These are phyloP conservation scores for Gymnopilus junonius DNA, from an alignment of 768 basidiomycete genomes.

Conservation along the genomic window DNA sequence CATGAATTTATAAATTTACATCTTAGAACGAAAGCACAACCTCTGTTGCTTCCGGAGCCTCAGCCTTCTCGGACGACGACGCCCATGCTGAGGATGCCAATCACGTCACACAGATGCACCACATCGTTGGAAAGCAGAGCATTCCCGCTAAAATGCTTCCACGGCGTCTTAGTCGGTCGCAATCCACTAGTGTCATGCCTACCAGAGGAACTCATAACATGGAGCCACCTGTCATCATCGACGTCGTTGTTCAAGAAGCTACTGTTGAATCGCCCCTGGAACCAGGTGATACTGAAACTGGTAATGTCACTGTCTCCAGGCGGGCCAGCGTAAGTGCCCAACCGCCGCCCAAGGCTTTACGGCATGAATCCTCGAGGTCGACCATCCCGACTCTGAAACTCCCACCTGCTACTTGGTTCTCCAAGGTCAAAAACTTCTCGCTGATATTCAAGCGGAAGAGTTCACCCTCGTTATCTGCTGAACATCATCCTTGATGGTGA, in stretches of 20 bases:
- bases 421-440: slow-evolving; percentile 17
- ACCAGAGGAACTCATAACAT: slow-evolving; percentile 13
- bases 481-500: slow-evolving; percentile 9
- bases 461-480: slow-evolving; percentile 6
- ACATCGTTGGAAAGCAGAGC: slow-evolving; percentile 46
- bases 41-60: slow-evolving; percentile 47
- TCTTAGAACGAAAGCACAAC: slow-evolving; percentile 47
- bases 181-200: slow-evolving; percentile 41
- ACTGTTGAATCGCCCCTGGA: slow-evolving; percentile 36
- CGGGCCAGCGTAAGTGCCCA: slow-evolving; percentile 29
- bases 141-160: slow-evolving; percentile 50
- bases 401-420: slow-evolving; percentile 17
- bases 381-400: slow-evolving; percentile 26
- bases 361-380: slow-evolving; percentile 39
- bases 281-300: slow-evolving; percentile 23
- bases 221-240: slow-evolving; percentile 43
- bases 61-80: slow-evolving; percentile 37
- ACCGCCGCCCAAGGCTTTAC: slow-evolving; percentile 35
- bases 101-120: slow-evolving; percentile 53
- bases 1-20: neutral
- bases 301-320: slow-evolving; percentile 19
- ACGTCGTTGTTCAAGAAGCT: slow-evolving; percentile 52
- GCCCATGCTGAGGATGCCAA: slow-evolving; percentile 44
- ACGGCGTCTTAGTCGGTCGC: slow-evolving; percentile 48
- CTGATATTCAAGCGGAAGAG: slow-evolving; percentile 12